Base-by-base conservation (phyloP, 1,284 basidiomycete species). In the Xanthoconium separans region DNA sequence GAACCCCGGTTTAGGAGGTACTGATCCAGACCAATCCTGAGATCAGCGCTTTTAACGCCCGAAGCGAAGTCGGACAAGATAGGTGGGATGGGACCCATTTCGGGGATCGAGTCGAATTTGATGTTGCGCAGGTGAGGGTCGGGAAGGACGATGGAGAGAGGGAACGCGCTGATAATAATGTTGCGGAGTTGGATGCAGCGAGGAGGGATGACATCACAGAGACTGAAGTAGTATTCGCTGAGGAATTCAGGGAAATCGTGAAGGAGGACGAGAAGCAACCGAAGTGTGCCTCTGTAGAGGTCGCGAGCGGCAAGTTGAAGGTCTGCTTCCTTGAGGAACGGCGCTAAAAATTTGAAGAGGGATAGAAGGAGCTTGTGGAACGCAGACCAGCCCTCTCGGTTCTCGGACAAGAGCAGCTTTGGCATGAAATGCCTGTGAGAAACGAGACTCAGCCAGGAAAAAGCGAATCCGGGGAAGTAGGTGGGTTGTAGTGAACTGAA, bases 161-260 rank as follows among this genome's bases (percentile, higher is more conserved):
- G 96, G 82, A 95, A 99, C 20, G 96, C 95, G 68, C 93, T 92
- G 56, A 98, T 87, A 59, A 99, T 87, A 73, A 99, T 87, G 76
- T 99, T 99, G 65, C 94, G 91, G 55, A 99, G 82, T 75, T 99
- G 97, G 58, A 96, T 89, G 81, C 95, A 98, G 64, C 91, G 87
- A 18, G 89, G 78, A 44, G 97, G 97, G 59, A 99, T 91, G 57
- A 84, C 87, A 61, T 98, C 95, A 69, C 93, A 94, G 44, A 99
- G 83, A 44, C 91, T 90, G 77, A 97, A 95, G 74, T 98, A 96
- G 71, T 97, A 95, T 75, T 96, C 93, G 71, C 90, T 91, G 58
- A 99, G 81, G 80, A 98, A 99, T 61, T 98, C 95, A 47, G 97
- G 96, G 81, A 98, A 98, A 76, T 99, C 97, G 74, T 99, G 96